A percentile compares a stretch with the other conserved stretches of the same genome.
These are phyloP conservation scores for Iodosphaeria phyllophila DNA, from an alignment of 2,329 filamentous ascomycete genomes.

Conservation along the genomic window DNA sequence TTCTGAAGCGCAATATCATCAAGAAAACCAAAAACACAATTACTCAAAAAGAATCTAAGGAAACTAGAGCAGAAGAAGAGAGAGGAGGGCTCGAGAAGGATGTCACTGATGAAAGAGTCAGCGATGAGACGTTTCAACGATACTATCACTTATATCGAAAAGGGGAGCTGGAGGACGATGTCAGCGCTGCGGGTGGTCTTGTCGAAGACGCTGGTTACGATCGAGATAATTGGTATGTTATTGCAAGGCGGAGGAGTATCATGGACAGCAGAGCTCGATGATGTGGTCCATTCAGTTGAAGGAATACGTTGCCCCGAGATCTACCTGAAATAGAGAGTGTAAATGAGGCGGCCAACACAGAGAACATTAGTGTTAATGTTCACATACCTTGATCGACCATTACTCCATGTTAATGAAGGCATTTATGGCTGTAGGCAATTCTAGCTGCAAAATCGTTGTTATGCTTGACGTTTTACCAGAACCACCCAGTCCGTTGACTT, in stretches of 20 bases:
- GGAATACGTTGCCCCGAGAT: no score
- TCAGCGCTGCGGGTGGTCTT: conserved; percentile 52
- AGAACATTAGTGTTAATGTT: no score
- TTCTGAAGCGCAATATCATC: conserved; percentile 31
- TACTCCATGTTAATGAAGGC: no score
- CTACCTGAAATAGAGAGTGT: no score
- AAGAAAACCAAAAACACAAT: conserved; percentile 10
- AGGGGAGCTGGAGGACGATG: conserved; percentile 71
- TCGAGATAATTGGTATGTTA: conserved; percentile 96
- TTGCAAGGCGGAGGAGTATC: conserved; percentile 38
- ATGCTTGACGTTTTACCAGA: no score
- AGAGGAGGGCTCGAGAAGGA: background rate
- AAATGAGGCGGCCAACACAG: no score
- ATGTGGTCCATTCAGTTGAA: no score
- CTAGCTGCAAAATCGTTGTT: no score
- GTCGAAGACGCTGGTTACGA: conserved; percentile 78
- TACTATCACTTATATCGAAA: conserved; percentile 89
- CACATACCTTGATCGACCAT: no score
- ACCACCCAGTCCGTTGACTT: no score
- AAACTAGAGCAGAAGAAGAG: conserved; percentile 5
- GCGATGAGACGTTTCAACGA: conserved; percentile 51
- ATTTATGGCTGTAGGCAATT: no score
- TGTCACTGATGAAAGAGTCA: background rate
- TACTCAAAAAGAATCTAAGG: conserved; percentile 7
- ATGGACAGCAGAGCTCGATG: no score